Percentiles rank a stretch among this genome's conserved stretches.
These are phyloP conservation scores for Metarhizium brunneum DNA, from an alignment of 2,329 filamentous ascomycete genomes.

Conservation along the genomic window DNA sequence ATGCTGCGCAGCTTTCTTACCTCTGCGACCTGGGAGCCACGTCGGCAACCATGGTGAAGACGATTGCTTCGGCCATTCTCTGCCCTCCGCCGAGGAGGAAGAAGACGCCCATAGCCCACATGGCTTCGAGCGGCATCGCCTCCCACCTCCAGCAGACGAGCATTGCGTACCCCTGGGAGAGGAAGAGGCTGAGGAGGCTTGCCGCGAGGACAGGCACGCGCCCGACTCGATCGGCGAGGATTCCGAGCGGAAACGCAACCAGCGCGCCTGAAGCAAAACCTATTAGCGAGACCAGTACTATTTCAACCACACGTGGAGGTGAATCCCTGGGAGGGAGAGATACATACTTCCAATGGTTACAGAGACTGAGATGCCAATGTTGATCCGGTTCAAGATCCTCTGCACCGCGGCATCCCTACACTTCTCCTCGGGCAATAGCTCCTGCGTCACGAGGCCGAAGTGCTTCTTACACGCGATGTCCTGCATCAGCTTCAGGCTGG, in stretches of 20 bases:
- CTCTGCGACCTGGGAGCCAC: constrained; percentile 8
- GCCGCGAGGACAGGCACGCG: constrained; percentile 15
- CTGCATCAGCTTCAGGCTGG: constrained; percentile 15
- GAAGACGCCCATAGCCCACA: constrained; percentile 14
- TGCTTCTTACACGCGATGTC: constrained; percentile 15
- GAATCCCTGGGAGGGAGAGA: too few relatives aligned
- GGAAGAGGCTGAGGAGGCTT: constrained; percentile 15
- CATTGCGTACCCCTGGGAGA: constrained; percentile 14
- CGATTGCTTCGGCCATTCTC: constrained; percentile 17
- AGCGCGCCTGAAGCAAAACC: constrained; percentile 10
- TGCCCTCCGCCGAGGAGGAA: constrained; percentile 17
- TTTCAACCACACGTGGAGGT: too few relatives aligned
- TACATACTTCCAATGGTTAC: constrained; percentile 11
- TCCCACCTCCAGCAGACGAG: constrained; percentile 12
- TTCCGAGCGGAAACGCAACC: constrained; percentile 13
- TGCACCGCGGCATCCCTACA: constrained; percentile 14
- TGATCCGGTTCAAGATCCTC: constrained; percentile 12
- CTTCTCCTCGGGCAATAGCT: constrained; percentile 9
- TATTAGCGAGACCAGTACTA: neutral
- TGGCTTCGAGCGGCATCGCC: constrained; percentile 12
- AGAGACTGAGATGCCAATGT: constrained; percentile 13
- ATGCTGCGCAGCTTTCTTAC: constrained; percentile 2
- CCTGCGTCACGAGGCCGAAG: neutral
- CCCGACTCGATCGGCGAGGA: constrained; percentile 15
- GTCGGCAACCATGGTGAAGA: constrained; percentile 18